Evolutionary conservation across 73 alveolate genomes (phyloP).

Genomic region (Urostyla sp.): DNA sequence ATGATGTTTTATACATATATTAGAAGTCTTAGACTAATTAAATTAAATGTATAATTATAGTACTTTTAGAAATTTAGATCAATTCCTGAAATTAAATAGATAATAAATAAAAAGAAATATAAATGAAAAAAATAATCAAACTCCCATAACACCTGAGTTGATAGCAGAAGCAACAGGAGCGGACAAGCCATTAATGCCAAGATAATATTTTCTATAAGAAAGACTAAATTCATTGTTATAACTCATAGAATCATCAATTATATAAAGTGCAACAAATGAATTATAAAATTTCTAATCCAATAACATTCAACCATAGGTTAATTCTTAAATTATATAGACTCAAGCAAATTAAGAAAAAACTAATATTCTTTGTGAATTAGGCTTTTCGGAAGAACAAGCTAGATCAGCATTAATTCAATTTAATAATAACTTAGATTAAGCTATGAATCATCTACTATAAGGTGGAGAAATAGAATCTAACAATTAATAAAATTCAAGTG

Average conservation of each 20-base stretch:
- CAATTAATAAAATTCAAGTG: not conserved
- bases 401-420: slow-evolving; percentile 13
- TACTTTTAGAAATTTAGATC: not conserved
- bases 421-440: slow-evolving; percentile 31
- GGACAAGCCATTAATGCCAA: slow-evolving; percentile 1
- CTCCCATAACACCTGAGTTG: slow-evolving; percentile 14
- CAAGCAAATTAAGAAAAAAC: slow-evolving; percentile 30
- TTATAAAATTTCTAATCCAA: not conserved
- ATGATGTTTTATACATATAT: not conserved
- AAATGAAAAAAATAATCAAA: not conserved
- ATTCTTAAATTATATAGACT: not conserved
- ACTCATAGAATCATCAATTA: slow-evolving; percentile 2
- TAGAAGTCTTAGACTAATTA: not conserved
- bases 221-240: slow-evolving; percentile 1
- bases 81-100: too few relatives aligned
- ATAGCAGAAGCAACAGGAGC: slow-evolving; percentile 16
- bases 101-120: not conserved
- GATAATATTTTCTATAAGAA: slow-evolving; percentile 1
- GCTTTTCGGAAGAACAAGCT: slow-evolving; percentile 21
- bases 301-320: not conserved
- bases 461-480: slow-evolving; percentile 1
- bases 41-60: not conserved
- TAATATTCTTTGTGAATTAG: slow-evolving; percentile 17
- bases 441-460: slow-evolving; percentile 19
- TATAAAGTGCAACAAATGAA: slow-evolving; percentile 14